Evolutionary conservation across 129 eudicot genomes (phyloP).

Genomic region (Deinandra increscens): DNA sequence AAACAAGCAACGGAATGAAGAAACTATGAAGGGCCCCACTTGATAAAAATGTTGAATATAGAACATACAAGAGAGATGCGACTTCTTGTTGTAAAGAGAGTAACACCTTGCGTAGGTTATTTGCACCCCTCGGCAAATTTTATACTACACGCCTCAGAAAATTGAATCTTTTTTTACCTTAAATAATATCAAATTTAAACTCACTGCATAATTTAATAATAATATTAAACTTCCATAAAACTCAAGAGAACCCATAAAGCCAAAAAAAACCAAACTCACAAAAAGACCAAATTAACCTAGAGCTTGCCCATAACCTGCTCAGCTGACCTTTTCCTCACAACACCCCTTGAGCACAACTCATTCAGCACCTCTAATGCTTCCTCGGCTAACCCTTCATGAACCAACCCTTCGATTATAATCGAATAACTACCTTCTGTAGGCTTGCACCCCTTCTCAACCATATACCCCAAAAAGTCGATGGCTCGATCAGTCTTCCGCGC

Average conservation of each 20-base stretch:
- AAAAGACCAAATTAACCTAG: conserved; percentile 20
- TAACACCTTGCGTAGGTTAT: too few species aligned
- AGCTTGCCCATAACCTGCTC: conserved; percentile 55
- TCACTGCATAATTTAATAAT: too few species aligned
- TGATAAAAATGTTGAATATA: too few species aligned
- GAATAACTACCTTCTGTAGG: conserved; percentile 78
- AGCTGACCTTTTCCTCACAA: conserved; percentile 65
- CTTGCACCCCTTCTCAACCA: conserved; percentile 74
- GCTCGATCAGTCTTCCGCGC: conserved; percentile 73
- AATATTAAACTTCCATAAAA: background rate
- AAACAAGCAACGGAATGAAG: too few species aligned
- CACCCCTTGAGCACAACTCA: conserved; percentile 65
- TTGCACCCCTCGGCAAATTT: too few species aligned
- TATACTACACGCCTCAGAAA: too few species aligned
- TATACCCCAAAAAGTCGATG: conserved; percentile 64
- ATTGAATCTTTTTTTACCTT: too few species aligned
- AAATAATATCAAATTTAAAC: too few species aligned
- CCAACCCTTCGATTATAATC: conserved; percentile 75
- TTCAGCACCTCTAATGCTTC: conserved; percentile 71
- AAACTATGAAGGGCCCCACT: too few species aligned
- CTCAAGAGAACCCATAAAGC: background rate
- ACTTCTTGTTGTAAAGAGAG: too few species aligned
- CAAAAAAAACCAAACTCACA: background rate
- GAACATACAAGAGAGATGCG: too few species aligned
- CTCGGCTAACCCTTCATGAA: conserved; percentile 58